These are phyloP conservation scores for Leucocoprinus birnbaumii DNA, from an alignment of 768 basidiomycete species.

Conservation along the genomic window DNA sequence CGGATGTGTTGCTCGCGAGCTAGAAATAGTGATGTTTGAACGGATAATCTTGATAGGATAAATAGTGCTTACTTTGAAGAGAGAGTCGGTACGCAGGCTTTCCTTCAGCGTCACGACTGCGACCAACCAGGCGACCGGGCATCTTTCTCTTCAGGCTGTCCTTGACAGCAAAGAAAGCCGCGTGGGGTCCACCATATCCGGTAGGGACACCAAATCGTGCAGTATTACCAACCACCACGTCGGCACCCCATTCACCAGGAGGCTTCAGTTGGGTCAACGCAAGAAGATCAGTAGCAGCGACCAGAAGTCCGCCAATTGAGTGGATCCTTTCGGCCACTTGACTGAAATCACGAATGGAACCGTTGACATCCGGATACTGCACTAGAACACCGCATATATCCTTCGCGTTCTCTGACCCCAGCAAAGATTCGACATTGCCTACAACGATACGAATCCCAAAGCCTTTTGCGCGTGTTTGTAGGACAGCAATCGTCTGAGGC, in stretches of 20 bases:
- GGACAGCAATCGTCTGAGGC: slow-evolving; percentile 88
- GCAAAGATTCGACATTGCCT: slow-evolving; percentile 49
- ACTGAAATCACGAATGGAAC: slow-evolving; percentile 72
- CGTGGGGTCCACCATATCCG: slow-evolving; percentile 98
- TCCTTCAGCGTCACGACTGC: slow-evolving; percentile 82
- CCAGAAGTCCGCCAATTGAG: slow-evolving; percentile 71
- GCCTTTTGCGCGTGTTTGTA: slow-evolving; percentile 88
- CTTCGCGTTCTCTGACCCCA: slow-evolving; percentile 49
- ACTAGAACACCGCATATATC: slow-evolving; percentile 86
- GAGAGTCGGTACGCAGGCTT: slow-evolving; percentile 89
- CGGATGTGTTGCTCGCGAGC: slow-evolving; percentile 97
- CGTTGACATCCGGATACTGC: slow-evolving; percentile 93
- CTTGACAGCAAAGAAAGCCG: slow-evolving; percentile 93
- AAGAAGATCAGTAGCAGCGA: slow-evolving; percentile 89
- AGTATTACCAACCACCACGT: slow-evolving; percentile 92
- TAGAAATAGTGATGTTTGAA: slow-evolving; percentile 25
- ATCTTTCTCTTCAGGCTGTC: slow-evolving; percentile 94
- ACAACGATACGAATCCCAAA: slow-evolving; percentile 85
- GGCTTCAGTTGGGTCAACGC: slow-evolving; percentile 91
- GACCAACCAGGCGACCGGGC: slow-evolving; percentile 95
- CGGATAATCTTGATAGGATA: not conserved
- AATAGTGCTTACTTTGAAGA: slow-evolving; percentile 74
- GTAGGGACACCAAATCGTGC: slow-evolving; percentile 95
- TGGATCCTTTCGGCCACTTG: slow-evolving; percentile 68
- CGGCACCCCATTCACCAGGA: slow-evolving; percentile 98